phyloP scores from a whole-genome alignment of 1,284 basidiomycete genomes.

The Neotropicomus parvogracilis region DNA sequence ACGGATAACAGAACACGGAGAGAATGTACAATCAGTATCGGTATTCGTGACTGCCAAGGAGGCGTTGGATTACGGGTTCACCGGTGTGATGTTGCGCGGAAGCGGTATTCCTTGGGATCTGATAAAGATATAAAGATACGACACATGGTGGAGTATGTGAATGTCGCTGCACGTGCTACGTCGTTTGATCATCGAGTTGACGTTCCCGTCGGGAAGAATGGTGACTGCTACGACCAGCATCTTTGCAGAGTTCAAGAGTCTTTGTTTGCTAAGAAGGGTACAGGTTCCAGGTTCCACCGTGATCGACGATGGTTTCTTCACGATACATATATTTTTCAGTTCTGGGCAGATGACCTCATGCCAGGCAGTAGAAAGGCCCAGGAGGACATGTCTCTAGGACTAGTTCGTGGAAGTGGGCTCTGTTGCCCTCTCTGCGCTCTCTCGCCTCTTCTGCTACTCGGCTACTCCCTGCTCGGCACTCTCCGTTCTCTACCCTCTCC shows the following conservation, averaged over 20 bases:
- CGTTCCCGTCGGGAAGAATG: slow-evolving; percentile 92
- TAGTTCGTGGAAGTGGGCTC: no score
- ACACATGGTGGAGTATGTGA: slow-evolving; percentile 84
- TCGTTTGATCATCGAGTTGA: slow-evolving; percentile 63
- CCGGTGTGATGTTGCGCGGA: slow-evolving; percentile 95
- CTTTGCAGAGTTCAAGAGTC: slow-evolving; percentile 97
- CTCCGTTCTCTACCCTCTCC: no score
- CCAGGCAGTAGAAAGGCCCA: no score
- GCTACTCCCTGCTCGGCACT: no score
- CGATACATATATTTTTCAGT: no score
- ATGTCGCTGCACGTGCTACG: background rate
- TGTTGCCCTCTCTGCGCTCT: no score
- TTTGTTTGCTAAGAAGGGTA: no score
- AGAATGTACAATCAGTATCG: slow-evolving; percentile 88
- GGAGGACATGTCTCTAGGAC: no score
- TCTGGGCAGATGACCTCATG: no score
- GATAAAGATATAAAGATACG: slow-evolving; percentile 89
- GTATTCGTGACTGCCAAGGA: slow-evolving; percentile 89
- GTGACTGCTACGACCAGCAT: slow-evolving; percentile 96
- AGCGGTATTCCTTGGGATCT: slow-evolving; percentile 96
- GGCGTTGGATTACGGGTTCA: slow-evolving; percentile 92
- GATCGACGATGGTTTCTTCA: no score
- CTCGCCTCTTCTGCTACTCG: no score
- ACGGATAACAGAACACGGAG: slow-evolving; percentile 99
- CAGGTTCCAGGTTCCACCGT: no score